Evolutionary conservation across 257 asterid genomes (phyloP).

Genomic region (Apocynum venetum): DNA sequence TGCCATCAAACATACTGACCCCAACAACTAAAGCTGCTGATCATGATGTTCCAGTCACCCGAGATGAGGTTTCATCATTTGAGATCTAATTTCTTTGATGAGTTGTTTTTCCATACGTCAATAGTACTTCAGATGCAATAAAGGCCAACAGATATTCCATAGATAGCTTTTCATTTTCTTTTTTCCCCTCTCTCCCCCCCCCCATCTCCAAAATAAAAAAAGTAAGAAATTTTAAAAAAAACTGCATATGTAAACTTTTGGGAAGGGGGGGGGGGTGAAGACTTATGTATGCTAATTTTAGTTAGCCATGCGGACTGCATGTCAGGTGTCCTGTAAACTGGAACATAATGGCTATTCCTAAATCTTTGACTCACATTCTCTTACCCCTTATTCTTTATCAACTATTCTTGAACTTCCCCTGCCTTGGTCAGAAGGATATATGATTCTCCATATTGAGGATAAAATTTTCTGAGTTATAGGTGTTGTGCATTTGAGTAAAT

Average conservation of each 20-base stretch:
- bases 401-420: neutral
- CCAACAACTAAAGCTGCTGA: constrained; percentile 95
- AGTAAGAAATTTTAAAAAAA: no score
- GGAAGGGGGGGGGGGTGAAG: neutral
- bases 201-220: no score
- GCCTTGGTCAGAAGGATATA: neutral
- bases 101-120: neutral
- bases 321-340: neutral
- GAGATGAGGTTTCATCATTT: constrained; percentile 60
- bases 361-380: neutral
- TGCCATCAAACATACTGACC: constrained; percentile 66
- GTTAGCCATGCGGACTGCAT: neutral
- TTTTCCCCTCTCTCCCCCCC: no score
- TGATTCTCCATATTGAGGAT: neutral
- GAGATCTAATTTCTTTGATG: constrained; percentile 2
- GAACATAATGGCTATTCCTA: neutral
- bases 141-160: neutral
- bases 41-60: constrained; percentile 92
- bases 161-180: neutral
- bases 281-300: neutral
- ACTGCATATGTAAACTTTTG: neutral
- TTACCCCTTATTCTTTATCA: neutral
- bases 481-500: neutral
- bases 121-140: neutral
- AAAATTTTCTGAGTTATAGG: neutral